Evolutionary conservation across 306 rosid genomes (phyloP), one percentile per base, ranked within the genome.

Genomic region (Carpinus fangiana): DNA sequence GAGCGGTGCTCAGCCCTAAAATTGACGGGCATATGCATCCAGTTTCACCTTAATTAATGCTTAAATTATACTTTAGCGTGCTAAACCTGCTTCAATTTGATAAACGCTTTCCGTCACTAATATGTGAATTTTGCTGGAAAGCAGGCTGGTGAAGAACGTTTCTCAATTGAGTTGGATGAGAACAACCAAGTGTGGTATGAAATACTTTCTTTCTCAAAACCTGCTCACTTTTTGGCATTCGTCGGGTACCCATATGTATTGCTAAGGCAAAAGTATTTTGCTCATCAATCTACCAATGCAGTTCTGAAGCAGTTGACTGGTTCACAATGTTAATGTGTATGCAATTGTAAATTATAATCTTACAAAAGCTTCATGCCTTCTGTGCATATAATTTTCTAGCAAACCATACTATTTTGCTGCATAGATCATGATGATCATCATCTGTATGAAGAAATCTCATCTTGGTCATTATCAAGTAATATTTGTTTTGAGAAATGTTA

Each of bases 131-230:
- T 62, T 80, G 55, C 57, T 28, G 16, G 38, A 72, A 65, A 53
- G 73, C 94, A 94, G 98, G 96, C 97, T 2, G 98, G 97, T 70
- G 98, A 94, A 82, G 98, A 94, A 68, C 88, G 97, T 5, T 94
- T 94, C 86, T 88, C 97, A 46, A 70, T 94, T 16, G 93, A 90
- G 88, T 81, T 94, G 74, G 98, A 94, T 26, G 90, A 84, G 87
- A 88, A 92, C 72, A 90, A 88, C 77, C 95, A 89, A 79, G 98
- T 94, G 73, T 94, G 98, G 98, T 92, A 94, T 75, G 98, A 92
- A 86, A 86, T 95, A 75, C 85, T 92, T 62, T 95, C 98, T 56
- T 81, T 92, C 86, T 95, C 98, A 21, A 92, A 95, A 83, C 98
- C 98, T 79, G 96, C 98, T 43, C 82, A 92, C 48, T 14, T 82